Evolutionary conservation across 1,284 basidiomycete species (phyloP).

Genomic region (Puccinia coronata): DNA sequence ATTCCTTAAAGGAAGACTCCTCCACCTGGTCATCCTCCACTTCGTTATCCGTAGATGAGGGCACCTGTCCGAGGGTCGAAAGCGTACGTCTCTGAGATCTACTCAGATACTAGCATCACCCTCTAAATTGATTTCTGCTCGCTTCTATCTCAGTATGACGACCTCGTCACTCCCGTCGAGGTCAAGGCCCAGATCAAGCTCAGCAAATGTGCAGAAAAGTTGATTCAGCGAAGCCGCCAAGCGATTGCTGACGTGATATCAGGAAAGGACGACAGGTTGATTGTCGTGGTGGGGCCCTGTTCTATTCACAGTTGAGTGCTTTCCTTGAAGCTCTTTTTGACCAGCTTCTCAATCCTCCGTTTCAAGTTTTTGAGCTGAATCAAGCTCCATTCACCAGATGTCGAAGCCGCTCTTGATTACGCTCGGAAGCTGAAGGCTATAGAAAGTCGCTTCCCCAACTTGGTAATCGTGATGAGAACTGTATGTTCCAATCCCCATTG

Average conservation of each 20-base stretch:
- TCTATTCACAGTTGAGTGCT: constrained; percentile 71
- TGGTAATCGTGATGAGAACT: constrained; percentile 90
- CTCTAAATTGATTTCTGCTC: background rate
- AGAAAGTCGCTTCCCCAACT: constrained; percentile 68
- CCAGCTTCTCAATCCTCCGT: background rate
- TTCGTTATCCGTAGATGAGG: constrained; percentile 7
- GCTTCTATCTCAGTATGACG: constrained; percentile 23
- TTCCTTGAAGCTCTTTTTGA: background rate
- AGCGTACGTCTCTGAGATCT: background rate
- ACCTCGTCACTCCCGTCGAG: constrained; percentile 10
- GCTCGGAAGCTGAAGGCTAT: constrained; percentile 72
- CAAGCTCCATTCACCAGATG: constrained; percentile 55
- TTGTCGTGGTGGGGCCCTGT: constrained; percentile 73
- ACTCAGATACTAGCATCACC: background rate
- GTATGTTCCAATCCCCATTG: constrained; percentile 68
- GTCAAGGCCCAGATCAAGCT: constrained; percentile 35
- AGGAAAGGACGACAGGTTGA: constrained; percentile 57
- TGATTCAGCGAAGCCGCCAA: constrained; percentile 20
- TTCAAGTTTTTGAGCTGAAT: background rate
- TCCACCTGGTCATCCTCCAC: constrained; percentile 22
- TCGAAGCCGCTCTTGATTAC: constrained; percentile 86
- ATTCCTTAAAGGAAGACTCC: constrained; percentile 10
- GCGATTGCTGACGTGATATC: constrained; percentile 52
- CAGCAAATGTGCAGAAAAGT: constrained; percentile 12
- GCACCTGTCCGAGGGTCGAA: constrained; percentile 1